Base-by-base conservation (phyloP, 495 filamentous ascomycete species). In the Neurospora sp. region DNA sequence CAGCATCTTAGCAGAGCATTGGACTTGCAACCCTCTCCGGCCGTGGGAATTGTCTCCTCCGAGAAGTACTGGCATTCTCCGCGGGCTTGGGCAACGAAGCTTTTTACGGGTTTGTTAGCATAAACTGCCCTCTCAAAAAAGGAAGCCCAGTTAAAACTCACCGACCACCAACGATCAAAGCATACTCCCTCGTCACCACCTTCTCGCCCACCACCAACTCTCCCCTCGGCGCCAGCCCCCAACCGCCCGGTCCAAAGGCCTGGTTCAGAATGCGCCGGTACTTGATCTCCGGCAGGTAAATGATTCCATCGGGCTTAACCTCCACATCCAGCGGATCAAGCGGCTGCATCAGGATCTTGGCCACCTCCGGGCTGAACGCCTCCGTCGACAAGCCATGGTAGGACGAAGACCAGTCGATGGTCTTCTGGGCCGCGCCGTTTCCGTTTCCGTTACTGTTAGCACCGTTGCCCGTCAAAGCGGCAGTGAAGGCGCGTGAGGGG, bases 271-370 rank as follows among this genome's bases (percentile, higher is more conserved):
- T 97, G 45, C 96, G 86, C 31, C 96, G 86, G 82, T 99, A 99
- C 82, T 99, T 99, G 85, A 99, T 99, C 87, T 99, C 96, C 16
- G 96, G 96, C 71, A 99, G 86, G 79, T 98, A 99, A 68, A 98
- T 85, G 76, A 99, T 96, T 39, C 96, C 96, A 82, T 99, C 96
- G 37, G 93, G 91, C 85, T 99, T 99, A 78, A 98, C 90, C 86
- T 99, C 96, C 65, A 99, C 89, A 81, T 98, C 95, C 20, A 92
- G 87, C 7, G 86, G 82, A 42, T 88, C 82, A 10, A 94, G 83
- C 31, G 88, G 88, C 39, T 88, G 86, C 72, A 93, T 86, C 69
- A 99, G 83, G 6, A 94, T 83, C 39, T 91, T 87, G 4, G 90
- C 86, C 16, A 89, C 86, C 85, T 97, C 94, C 70, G 91, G 86